Base-by-base conservation (phyloP, 257 asterid species). In the Salvia miltiorrhiza region DNA sequence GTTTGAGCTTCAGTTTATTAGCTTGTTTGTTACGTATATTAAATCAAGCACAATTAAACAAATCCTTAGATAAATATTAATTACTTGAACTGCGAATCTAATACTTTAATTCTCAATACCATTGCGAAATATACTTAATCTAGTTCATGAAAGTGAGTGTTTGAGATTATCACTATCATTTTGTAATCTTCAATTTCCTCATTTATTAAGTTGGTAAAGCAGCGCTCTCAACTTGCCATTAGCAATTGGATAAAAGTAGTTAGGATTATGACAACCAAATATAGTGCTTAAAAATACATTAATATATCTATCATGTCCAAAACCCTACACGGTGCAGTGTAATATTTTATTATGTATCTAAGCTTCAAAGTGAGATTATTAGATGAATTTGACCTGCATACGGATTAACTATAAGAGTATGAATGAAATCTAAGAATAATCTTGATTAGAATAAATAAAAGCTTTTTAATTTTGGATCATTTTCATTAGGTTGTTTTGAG, bases 141-240 rank as follows among this genome's bases (percentile, higher is more conserved):
- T 65, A 55, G 44, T 41, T 11, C 3, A 8, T 37, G 63, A 59
- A 40, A 68, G 53, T 40, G 65, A 63, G 37, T 54, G 69, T 43
- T 69, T 40, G 54, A 16, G 59, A 33, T 69, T 37, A 65, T 70
- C 56, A 69, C 41, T 16, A 76, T 35, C 55, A 53, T 62, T 53
- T 70, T 69, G 11, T 57, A 39, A 59, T 63, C 64, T 61, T 20
- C 37, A 63, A 35, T 62, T 76, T 47, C 68, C 76, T 7, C 6
- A 76, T 64, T 71, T 37, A 58, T 53, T 20, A 76, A 64, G 80
- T 76, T 65, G 77, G 77, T 65, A 65, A 71, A 71, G 53, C 28
- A 65, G 60, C 70, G 57, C 63, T 65, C 23, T 45, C 58, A 35
- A 33, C 24, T 49, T 32, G 21, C 64, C 17, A 49, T 17, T 62